Evolutionary conservation across 352 stramenopile species (phyloP).

Genomic region (Peronosclerospora sorghi): DNA sequence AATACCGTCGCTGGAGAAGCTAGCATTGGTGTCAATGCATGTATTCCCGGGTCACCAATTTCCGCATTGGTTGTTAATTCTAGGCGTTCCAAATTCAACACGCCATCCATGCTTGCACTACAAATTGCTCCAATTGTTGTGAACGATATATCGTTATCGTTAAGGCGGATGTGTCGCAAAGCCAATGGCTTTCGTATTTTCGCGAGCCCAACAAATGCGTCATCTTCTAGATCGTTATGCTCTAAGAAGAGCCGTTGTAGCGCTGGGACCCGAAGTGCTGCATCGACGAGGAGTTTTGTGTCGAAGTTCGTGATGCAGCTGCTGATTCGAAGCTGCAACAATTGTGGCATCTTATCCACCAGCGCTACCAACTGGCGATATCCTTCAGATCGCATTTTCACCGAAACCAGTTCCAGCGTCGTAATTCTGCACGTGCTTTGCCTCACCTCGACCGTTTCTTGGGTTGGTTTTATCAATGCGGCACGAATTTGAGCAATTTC

Average conservation of each 20-base stretch:
- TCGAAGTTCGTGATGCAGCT: conserved; percentile 54
- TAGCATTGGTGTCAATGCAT: conserved; percentile 56
- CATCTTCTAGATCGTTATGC: conserved; percentile 70
- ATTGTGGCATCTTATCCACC: conserved; percentile 21
- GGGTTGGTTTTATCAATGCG: conserved; percentile 9
- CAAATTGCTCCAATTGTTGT: conserved; percentile 36
- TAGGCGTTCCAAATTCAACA: conserved; percentile 36
- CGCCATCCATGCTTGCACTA: conserved; percentile 33
- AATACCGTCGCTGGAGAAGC: conserved; percentile 22
- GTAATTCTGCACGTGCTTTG: conserved; percentile 15
- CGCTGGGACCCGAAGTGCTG: conserved; percentile 19
- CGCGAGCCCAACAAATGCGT: conserved; percentile 32
- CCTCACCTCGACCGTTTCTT: conserved; percentile 4
- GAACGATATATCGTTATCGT: conserved; percentile 46
- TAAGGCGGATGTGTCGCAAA: conserved; percentile 38
- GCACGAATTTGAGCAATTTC: conserved; percentile 31
- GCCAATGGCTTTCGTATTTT: conserved; percentile 14
- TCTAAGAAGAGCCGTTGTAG: conserved; percentile 50
- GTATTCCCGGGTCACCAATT: conserved; percentile 47
- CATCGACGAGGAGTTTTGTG: conserved; percentile 35
- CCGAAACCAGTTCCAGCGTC: conserved; percentile 54
- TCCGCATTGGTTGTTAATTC: conserved; percentile 61
- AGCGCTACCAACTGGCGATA: conserved; percentile 39
- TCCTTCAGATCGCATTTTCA: conserved; percentile 39
- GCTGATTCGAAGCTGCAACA: conserved; percentile 42